Conservation (phyloP, 176 grass and related monocot genomes). For the Oryza officinalis region DNA sequence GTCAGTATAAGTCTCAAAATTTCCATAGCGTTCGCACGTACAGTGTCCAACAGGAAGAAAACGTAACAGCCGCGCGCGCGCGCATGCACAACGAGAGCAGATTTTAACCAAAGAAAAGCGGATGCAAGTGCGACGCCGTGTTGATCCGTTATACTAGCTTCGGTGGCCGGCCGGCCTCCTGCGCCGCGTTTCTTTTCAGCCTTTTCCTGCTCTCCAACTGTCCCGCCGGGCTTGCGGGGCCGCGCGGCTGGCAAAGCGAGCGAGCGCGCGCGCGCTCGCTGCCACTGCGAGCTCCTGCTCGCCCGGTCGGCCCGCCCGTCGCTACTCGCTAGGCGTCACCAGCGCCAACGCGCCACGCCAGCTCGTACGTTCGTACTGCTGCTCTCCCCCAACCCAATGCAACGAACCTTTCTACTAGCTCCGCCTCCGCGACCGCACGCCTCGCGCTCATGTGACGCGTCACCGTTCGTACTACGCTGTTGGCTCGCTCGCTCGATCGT, state of each 20-base stretch:
- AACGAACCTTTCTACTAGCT: background rate
- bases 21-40: background rate
- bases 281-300: background rate
- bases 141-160: background rate
- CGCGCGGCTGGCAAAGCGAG: background rate
- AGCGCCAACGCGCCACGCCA: background rate
- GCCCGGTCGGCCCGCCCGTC: background rate
- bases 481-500: background rate
- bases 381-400: background rate
- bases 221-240: background rate
- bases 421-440: background rate
- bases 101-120: background rate
- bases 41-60: no score
- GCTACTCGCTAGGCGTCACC: background rate
- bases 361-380: background rate
- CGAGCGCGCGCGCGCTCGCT: background rate
- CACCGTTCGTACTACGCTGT: background rate
- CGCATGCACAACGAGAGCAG: background rate
- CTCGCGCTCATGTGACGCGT: slow-evolving; percentile 11
- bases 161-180: background rate
- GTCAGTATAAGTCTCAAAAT: background rate
- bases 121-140: background rate
- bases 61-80: background rate
- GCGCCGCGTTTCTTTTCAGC: slow-evolving; percentile 30
- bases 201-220: slow-evolving; percentile 13